Evolutionary conservation across 2,329 filamentous ascomycete genomes (phyloP), one percentile per base, ranked within the genome.

Genomic region (Phialophora chinensis): DNA sequence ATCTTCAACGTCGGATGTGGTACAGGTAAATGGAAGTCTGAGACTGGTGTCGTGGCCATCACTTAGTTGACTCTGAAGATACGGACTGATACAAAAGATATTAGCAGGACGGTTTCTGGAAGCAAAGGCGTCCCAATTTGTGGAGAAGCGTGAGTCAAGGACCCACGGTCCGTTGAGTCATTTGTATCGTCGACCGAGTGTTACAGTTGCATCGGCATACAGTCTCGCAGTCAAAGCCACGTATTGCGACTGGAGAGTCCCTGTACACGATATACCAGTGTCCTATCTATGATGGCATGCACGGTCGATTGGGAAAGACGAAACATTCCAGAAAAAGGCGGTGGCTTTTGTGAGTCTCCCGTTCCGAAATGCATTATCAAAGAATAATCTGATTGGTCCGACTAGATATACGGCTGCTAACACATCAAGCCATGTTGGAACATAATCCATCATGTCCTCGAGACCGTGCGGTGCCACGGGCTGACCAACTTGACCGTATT

Each of bases 1-100:
- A 68, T 47, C 14, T 60, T 54, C 50, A 61, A 56, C 20, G 59
- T 38, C 6, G 54, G 49, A 44, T 65, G 60, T n/a, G 49, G 54
- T 17, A 68, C 55, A 8, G 47, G 31, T 2, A 65, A 31, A 23
- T 27, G n/a, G 31, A 63, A 58, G 27, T 58, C 47, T 2, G 44
- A 58, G 27, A 27, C n/a, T 49, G 47, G 12, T 4, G 1, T 14
- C 8, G 44, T 11, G 1, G 47, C 58, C 58, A 60, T 52, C 17
- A n/a, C 27, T 12, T 27, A 11, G 14, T 52, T 6, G 20, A 27
- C 4, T 52, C 12, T 11, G 14, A 12, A 23, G 49, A 23, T 8
- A 17, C 20, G 1, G n/a, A 50, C 8, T 50, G 47, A 17, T 7
- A 27, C 10, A 27, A 27, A 6, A 52, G 49, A n/a, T 17, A 17